A percentile compares a stretch with the other conserved stretches of the same genome.
Conservation (phyloP, 192 early-diverging fungal species). For the Rhizophagus sp. region DNA sequence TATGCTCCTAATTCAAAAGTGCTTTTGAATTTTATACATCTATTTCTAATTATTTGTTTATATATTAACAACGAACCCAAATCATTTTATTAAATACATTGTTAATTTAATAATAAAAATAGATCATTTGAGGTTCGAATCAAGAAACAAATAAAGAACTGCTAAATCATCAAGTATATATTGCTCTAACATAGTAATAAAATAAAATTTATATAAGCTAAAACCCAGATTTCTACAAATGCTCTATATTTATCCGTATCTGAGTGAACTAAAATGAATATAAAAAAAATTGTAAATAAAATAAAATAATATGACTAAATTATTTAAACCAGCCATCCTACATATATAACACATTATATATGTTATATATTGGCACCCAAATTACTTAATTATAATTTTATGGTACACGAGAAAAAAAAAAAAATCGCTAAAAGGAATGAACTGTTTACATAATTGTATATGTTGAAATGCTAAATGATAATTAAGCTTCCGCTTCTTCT, state of each 20-base stretch:
- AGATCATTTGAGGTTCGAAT: background rate
- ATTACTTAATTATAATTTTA: slow-evolving; percentile 2
- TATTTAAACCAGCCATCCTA: slow-evolving; percentile 14
- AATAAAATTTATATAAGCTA: background rate
- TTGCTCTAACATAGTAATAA: background rate
- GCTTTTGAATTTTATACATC: too few relatives aligned
- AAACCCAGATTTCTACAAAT: slow-evolving; percentile 26
- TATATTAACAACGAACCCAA: background rate
- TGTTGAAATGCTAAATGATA: slow-evolving; percentile 10
- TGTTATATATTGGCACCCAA: background rate
- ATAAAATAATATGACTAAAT: background rate
- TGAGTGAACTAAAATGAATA: slow-evolving; percentile 4
- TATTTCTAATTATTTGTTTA: background rate
- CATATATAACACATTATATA: background rate
- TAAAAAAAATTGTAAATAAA: background rate
- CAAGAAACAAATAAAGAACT: background rate
- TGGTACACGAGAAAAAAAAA: background rate
- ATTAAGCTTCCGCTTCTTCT: background rate
- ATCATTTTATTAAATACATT: background rate
- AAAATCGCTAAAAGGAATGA: background rate
- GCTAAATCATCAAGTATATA: background rate
- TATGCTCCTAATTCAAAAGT: too few relatives aligned
- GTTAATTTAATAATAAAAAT: background rate
- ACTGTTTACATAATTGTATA: slow-evolving; percentile 19
- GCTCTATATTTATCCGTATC: slow-evolving; percentile 19